Evolutionary conservation across 768 basidiomycete species (phyloP).

Genomic region (Russula sp.): DNA sequence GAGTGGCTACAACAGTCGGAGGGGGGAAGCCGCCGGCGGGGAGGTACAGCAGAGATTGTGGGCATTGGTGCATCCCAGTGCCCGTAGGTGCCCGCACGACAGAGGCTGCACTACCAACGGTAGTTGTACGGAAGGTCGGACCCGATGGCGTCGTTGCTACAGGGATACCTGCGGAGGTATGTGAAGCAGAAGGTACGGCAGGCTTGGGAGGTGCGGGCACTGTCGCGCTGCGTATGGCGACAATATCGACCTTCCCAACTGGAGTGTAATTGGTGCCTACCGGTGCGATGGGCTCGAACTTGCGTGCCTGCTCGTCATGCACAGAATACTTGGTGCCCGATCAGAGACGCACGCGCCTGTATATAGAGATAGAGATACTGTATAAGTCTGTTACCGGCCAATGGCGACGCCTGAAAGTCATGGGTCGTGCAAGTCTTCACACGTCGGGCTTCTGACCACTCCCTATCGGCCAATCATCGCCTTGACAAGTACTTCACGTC

Average conservation of each 20-base stretch:
- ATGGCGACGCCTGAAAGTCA: no score
- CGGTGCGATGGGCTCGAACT: conserved; percentile 73
- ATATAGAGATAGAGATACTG: no score
- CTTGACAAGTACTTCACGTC: no score
- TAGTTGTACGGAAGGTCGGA: conserved; percentile 22
- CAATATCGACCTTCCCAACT: conserved; percentile 64
- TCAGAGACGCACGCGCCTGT: no score
- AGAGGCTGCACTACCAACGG: conserved; percentile 31
- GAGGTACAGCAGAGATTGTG: conserved; percentile 30
- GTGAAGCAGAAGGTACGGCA: conserved; percentile 36
- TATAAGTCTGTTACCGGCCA: no score
- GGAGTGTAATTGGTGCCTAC: conserved; percentile 74
- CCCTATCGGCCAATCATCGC: no score
- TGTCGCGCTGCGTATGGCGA: conserved; percentile 37
- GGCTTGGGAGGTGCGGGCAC: conserved; percentile 21
- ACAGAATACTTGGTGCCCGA: conserved; percentile 88
- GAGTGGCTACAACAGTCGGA: conserved; percentile 30
- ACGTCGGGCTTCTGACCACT: no score
- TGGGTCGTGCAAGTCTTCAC: no score
- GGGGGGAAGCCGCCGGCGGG: conserved; percentile 35
- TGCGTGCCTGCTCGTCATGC: no score
- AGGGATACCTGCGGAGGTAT: conserved; percentile 36
- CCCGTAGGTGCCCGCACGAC: conserved; percentile 45
- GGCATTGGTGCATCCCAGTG: conserved; percentile 55
- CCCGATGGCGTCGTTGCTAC: conserved; percentile 38